Percentiles rank a stretch among this genome's conserved stretches.
Evolutionary conservation across 2,329 filamentous ascomycete species (phyloP).

Genomic region (Monosporascus ibericus): DNA sequence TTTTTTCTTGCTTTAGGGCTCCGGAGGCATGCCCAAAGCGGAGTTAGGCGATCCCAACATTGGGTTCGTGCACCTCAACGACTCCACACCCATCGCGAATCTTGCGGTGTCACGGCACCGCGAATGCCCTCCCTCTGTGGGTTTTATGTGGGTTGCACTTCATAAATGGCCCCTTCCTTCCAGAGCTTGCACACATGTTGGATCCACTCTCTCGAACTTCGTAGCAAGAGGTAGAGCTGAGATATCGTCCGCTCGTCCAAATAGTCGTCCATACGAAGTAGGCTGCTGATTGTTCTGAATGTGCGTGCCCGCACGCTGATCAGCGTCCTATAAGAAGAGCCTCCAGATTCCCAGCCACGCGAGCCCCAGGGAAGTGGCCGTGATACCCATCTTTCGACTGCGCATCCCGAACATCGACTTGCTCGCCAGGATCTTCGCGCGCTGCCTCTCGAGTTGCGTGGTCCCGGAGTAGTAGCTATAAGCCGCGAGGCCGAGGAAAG

Average conservation of each 20-base stretch:
- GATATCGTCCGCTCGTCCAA: too few relatives aligned
- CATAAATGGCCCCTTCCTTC: neutral
- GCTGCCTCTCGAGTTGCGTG: conserved; percentile 62
- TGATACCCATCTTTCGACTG: conserved; percentile 61
- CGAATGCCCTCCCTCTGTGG: too few relatives aligned
- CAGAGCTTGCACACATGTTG: too few relatives aligned
- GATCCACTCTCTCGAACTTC: too few relatives aligned
- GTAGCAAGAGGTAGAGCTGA: too few relatives aligned
- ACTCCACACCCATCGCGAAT: neutral
- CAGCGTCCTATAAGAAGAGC: conserved; percentile 44
- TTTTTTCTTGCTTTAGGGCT: too few relatives aligned
- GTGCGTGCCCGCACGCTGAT: neutral
- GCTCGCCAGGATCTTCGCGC: conserved; percentile 60
- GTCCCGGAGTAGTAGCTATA: conserved; percentile 76
- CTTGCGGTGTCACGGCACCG: neutral
- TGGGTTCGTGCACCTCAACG: neutral
- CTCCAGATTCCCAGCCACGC: conserved; percentile 67
- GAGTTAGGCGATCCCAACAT: too few relatives aligned
- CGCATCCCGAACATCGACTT: conserved; percentile 67
- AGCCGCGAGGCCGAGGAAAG: conserved; percentile 67
- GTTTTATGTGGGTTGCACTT: too few relatives aligned
- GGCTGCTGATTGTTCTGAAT: too few relatives aligned
- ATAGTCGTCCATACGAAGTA: too few relatives aligned
- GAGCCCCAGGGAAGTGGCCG: conserved; percentile 60
- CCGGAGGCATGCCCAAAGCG: too few relatives aligned